Base-by-base conservation (phyloP, 169 alveolate species). In the Plasmodium yoelii region DNA sequence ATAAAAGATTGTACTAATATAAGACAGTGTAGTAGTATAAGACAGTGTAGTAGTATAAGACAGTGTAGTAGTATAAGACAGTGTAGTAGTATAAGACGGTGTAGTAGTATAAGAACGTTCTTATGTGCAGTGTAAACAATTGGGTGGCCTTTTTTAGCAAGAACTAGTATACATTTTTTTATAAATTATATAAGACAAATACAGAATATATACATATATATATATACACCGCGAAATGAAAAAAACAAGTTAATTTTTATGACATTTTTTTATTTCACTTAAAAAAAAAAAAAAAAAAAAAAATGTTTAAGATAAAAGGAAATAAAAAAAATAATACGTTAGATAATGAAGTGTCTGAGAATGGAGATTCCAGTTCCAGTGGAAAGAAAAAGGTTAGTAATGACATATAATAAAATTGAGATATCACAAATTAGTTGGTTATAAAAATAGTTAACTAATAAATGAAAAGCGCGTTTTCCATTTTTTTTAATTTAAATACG, bases 381-480 rank as follows among this genome's bases (percentile, higher is more conserved):
- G 67, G 67, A 49, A 65, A 77, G 34, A 77, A 56, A 18, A 63
- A 77, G 89, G 89, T 77, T 24, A 24, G 80, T 6, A 34, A 77
- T 6, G 44, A 59, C 9, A 34, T 5, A 19, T 15, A 5, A 68
- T 42, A 46, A 68, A 34, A 1, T 34, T 34, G 7, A 34, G 42
- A 34, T 3, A 3, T 1, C 26, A 34, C 42, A 34, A 34, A 34
- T 34, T 34, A 34, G 0, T 34, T 34, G 42, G 22, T 51, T 51
- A 13, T 13, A 4, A 51, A 13, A 51, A 51, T 13, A 7, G 22
- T 12, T 13, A 6, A 51, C 19, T 51, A 51, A 6, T 13, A 0
- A 7, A 49, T 51, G 59, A 6, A 51, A 6, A 15, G 10, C 0
- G 0, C 7, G 59, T 5, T 51, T 51, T 12, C 7, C 22, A 1